Conservation (phyloP, 164 flowering plant genomes). For the Malania oleifera region DNA sequence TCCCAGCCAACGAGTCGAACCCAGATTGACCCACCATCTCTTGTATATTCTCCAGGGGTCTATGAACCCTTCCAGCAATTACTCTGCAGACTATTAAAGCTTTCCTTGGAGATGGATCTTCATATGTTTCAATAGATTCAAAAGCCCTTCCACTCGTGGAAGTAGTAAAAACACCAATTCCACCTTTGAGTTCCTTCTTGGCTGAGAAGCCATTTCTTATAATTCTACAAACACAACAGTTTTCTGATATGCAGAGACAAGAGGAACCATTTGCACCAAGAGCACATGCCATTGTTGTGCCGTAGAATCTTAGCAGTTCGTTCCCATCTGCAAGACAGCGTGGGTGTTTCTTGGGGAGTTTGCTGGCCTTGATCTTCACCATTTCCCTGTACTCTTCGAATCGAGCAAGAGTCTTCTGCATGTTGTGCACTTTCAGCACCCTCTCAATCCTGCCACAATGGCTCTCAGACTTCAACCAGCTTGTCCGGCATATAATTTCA, state of each 20-base stretch:
- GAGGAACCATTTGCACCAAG: slow-evolving; percentile 53
- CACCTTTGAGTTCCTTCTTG: slow-evolving; percentile 42
- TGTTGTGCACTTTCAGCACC: slow-evolving; percentile 69
- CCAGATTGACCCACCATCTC: slow-evolving; percentile 55
- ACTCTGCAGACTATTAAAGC: slow-evolving; percentile 71
- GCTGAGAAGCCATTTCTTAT: slow-evolving; percentile 52
- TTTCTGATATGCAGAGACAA: slow-evolving; percentile 44
- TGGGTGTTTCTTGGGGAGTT: slow-evolving; percentile 66
- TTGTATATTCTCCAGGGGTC: slow-evolving; percentile 59
- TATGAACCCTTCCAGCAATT: slow-evolving; percentile 74
- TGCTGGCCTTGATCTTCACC: slow-evolving; percentile 65
- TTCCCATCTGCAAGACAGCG: slow-evolving; percentile 78
- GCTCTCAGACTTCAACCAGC: slow-evolving; percentile 57
- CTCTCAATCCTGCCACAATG: slow-evolving; percentile 49
- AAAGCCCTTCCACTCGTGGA: slow-evolving; percentile 75
- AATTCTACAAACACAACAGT: slow-evolving; percentile 51
- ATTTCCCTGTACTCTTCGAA: slow-evolving; percentile 68
- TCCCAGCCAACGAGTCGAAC: slow-evolving; percentile 81
- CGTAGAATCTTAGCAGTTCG: slow-evolving; percentile 63
- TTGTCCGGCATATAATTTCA: slow-evolving; percentile 61
- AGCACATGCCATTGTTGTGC: slow-evolving; percentile 53
- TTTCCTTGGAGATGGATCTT: slow-evolving; percentile 32
- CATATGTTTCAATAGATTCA: slow-evolving; percentile 38
- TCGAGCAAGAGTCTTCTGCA: slow-evolving; percentile 54
- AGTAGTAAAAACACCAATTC: slow-evolving; percentile 67